A percentile compares a stretch with the other conserved stretches of the same genome.
phyloP scores from a whole-genome alignment of 768 basidiomycete species.

The Termitomyces sp. region DNA sequence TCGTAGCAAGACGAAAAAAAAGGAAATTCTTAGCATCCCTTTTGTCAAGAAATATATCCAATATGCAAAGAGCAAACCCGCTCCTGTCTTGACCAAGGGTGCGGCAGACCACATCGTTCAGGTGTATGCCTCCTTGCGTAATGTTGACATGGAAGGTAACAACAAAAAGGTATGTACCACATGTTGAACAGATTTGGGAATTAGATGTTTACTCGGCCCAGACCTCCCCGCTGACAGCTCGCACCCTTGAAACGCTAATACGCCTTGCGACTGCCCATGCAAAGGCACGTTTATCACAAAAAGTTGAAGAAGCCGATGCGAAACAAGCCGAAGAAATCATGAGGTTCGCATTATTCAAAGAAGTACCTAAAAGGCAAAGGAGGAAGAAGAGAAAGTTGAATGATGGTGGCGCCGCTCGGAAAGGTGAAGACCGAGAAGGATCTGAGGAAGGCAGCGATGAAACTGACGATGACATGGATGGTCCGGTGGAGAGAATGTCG shows the following conservation, averaged over 20 bases:
- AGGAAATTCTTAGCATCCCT: conserved; percentile 86
- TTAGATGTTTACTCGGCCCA: conserved; percentile 28
- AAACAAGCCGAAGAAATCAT: conserved; percentile 91
- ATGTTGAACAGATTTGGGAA: conserved; percentile 1
- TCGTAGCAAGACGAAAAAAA: conserved; percentile 56
- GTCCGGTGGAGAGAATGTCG: conserved; percentile 46
- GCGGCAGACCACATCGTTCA: conserved; percentile 94
- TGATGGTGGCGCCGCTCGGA: conserved; percentile 52
- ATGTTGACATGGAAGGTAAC: conserved; percentile 88
- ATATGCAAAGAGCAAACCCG: conserved; percentile 87
- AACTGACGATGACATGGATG: conserved; percentile 38
- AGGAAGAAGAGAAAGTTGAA: conserved; percentile 88
- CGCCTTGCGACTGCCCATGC: conserved; percentile 98
- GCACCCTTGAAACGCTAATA: conserved; percentile 97
- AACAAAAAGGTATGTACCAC: conserved; percentile 63
- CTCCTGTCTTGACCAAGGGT: conserved; percentile 85
- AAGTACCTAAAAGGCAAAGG: conserved; percentile 81
- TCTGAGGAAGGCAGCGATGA: conserved; percentile 56
- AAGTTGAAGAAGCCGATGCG: conserved; percentile 85
- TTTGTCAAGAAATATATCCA: conserved; percentile 99
- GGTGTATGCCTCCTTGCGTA: conserved; percentile 87
- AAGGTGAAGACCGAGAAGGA: conserved; percentile 40
- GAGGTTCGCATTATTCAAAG: conserved; percentile 96
- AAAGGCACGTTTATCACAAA: conserved; percentile 84
- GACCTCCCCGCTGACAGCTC: conserved; percentile 97